phyloP scores from a whole-genome alignment of 2,329 filamentous ascomycete species.

The Ophiostoma australiae region DNA sequence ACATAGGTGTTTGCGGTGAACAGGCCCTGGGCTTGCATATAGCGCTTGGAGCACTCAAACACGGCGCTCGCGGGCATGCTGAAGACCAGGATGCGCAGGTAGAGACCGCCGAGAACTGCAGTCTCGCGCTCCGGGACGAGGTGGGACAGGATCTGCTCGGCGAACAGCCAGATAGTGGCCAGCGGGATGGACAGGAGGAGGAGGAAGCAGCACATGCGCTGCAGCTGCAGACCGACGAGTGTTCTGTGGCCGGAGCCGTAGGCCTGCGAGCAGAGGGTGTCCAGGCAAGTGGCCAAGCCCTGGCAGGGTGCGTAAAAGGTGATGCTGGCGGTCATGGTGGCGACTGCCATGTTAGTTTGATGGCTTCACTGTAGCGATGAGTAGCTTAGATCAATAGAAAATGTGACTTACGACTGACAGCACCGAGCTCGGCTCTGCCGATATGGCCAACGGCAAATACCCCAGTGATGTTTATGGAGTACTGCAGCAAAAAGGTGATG shows the following conservation, averaged over 20 bases:
- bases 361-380: no score
- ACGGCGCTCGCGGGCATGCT: conserved; percentile 71
- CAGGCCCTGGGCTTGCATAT: conserved; percentile 74
- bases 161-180: conserved; percentile 62
- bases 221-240: conserved; percentile 77
- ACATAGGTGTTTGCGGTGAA: conserved; percentile 78
- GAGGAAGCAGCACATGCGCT: conserved; percentile 75
- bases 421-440: conserved; percentile 64
- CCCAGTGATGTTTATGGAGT: conserved; percentile 76
- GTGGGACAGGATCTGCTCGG: conserved; percentile 56
- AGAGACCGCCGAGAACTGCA: conserved; percentile 65
- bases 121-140: conserved; percentile 70
- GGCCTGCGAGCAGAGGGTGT: conserved; percentile 89
- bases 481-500: conserved; percentile 72
- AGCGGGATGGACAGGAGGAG: conserved; percentile 66
- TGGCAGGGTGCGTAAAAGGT: conserved; percentile 73
- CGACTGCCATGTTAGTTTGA: conserved; percentile 38
- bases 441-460: conserved; percentile 74
- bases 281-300: conserved; percentile 81
- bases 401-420: conserved; percentile 48
- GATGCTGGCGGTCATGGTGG: conserved; percentile 76
- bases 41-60: conserved; percentile 75
- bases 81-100: conserved; percentile 63
- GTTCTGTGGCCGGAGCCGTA: conserved; percentile 88
- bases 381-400: neutral